Base-by-base conservation (phyloP, 2,329 filamentous ascomycete genomes). In the Trichoderma sp. region DNA sequence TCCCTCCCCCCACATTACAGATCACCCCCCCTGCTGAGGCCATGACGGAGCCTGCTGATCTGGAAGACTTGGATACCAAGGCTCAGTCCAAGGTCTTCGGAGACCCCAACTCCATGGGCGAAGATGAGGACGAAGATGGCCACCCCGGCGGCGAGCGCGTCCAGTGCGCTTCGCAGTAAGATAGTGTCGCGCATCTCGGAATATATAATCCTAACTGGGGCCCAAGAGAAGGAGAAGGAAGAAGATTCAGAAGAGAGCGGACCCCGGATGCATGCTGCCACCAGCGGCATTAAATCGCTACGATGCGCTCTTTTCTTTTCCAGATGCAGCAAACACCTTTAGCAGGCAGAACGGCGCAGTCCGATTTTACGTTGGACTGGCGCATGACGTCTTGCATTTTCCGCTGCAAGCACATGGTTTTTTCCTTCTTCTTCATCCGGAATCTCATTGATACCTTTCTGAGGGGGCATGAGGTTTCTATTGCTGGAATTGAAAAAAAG, bases 11-110 rank as follows among this genome's bases (percentile, higher is more conserved):
- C 2, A 69, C 79, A 45, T 76, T 88, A 45, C 84, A 90, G 75
- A 80, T 84, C 64, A 78, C 85, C 26, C 90, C 93, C 54, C 93
- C 94, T 5, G 72, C 83, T 30, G 93, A 98, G 74, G 88, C 90
- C 39, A 97, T 98, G 93, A 91, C 90, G 21, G 95, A 99, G 74
- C 90, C 92, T 71, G 96, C 89, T 72, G 87, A 90, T 58, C 85
- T 98, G 41, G 93, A 98, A 78, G 91, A 96, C 67, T 83, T 96
- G 48, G 94, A 97, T 48, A 86, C 83, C 73, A 80, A 85, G 52
- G 78, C 82, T 41, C 84, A 86, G 73, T 84, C 85, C 62, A 84
- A 89, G 70, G 90, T 90, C 51, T 89, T 90, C 69, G 88, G 88
- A 66, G 88, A 86, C 68, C 81, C 82, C 24, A 82, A 80, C 52